A percentile compares a stretch with the other conserved stretches of the same genome.
These are phyloP conservation scores for Lolium multiflorum DNA, from an alignment of 176 grass and related monocot species.

Conservation along the genomic window DNA sequence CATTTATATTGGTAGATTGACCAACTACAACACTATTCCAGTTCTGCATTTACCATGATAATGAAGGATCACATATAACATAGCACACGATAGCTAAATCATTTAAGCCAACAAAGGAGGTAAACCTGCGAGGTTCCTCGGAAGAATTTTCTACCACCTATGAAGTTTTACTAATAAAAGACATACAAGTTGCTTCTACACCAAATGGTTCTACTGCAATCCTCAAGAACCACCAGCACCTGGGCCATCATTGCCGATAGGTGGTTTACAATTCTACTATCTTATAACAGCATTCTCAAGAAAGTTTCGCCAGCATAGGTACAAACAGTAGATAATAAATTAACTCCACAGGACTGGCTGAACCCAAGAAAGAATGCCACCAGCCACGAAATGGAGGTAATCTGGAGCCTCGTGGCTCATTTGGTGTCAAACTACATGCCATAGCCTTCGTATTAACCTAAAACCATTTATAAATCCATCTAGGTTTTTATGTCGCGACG, in stretches of 20 bases:
- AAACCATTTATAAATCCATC: too few species aligned
- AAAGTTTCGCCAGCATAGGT: slow-evolving; percentile 41
- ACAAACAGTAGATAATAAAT: background rate
- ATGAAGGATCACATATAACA: slow-evolving; percentile 34
- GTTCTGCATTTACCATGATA: slow-evolving; percentile 35
- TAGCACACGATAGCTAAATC: slow-evolving; percentile 34
- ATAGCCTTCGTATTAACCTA: too few species aligned
- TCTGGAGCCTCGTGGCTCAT: too few species aligned
- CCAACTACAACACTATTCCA: background rate
- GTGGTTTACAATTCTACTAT: slow-evolving; percentile 84
- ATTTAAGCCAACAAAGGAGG: slow-evolving; percentile 27
- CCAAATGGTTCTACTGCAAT: slow-evolving; percentile 37
- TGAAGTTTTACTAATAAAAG: slow-evolving; percentile 40
- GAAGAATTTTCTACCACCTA: slow-evolving; percentile 46
- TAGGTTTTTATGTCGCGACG: too few species aligned
- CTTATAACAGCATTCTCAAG: slow-evolving; percentile 90
- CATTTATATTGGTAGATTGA: slow-evolving; percentile 10
- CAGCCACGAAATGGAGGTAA: too few species aligned
- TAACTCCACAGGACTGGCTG: slow-evolving; percentile 93
- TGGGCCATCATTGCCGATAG: slow-evolving; percentile 61
- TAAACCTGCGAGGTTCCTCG: slow-evolving; percentile 32
- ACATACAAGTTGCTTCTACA: slow-evolving; percentile 49
- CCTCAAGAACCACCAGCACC: slow-evolving; percentile 59
- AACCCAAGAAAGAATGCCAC: slow-evolving; percentile 91
- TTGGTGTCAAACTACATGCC: too few species aligned